phyloP scores from a whole-genome alignment of 345 rosid species.

The Turnera subulata region DNA sequence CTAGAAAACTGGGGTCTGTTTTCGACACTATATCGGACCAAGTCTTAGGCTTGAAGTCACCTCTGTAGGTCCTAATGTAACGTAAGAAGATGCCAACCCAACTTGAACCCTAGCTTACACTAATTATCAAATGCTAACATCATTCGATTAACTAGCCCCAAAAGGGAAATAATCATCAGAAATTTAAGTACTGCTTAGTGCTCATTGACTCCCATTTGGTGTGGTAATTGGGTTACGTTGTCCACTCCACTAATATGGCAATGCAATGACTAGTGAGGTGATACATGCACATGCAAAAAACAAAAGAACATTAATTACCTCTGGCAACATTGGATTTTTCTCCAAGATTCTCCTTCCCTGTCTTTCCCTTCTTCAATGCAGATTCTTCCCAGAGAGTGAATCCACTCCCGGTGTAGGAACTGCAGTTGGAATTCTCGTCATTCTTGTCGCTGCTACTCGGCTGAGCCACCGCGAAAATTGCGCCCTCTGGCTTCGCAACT shows the following conservation, averaged over 20 bases:
- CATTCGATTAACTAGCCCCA: not conserved
- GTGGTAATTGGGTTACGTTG: not conserved
- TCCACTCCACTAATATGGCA: too few species aligned
- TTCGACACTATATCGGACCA: too few species aligned
- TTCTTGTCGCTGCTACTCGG: constrained; percentile 54
- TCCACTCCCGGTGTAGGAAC: constrained; percentile 74
- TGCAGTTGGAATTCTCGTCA: constrained; percentile 75
- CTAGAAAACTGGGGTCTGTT: too few species aligned
- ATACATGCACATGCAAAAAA: constrained; percentile 10
- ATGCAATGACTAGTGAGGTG: too few species aligned
- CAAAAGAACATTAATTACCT: constrained; percentile 28
- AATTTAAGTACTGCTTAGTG: not conserved
- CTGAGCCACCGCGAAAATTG: constrained; percentile 41
- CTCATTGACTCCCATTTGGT: too few species aligned
- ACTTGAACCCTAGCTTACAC: not conserved
- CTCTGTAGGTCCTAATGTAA: too few species aligned
- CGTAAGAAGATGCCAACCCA: not conserved
- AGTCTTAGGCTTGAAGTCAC: too few species aligned
- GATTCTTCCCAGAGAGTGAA: constrained; percentile 86
- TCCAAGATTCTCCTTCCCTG: constrained; percentile 77
- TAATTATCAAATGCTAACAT: not conserved
- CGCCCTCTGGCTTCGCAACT: constrained; percentile 66
- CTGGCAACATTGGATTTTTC: constrained; percentile 34
- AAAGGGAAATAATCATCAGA: not conserved
- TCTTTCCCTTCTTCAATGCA: constrained; percentile 74